phyloP scores from a whole-genome alignment of 768 basidiomycete genomes.

The Boletus bicolor region DNA sequence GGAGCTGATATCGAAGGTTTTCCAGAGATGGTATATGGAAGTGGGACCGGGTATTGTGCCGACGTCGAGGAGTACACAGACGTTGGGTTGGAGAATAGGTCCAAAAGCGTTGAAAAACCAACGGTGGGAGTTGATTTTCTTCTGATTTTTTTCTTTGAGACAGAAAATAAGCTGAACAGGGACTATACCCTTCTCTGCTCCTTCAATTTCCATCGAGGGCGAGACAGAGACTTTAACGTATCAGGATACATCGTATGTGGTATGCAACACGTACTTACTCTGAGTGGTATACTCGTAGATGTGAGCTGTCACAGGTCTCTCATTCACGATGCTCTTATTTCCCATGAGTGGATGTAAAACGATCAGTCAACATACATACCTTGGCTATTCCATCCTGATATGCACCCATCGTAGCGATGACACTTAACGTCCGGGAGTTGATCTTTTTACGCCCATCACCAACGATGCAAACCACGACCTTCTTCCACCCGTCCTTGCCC shows the following conservation, averaged over 20 bases:
- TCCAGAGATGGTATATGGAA: constrained; percentile 91
- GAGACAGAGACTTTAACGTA: constrained; percentile 64
- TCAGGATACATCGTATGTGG: constrained; percentile 6
- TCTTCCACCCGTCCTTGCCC: constrained; percentile 98
- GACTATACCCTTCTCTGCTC: constrained; percentile 72
- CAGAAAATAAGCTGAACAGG: constrained; percentile 94
- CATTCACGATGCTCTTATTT: constrained; percentile 67
- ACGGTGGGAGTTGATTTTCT: constrained; percentile 92
- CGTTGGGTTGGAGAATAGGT: constrained; percentile 80
- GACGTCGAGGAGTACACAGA: constrained; percentile 90
- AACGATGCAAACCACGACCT: constrained; percentile 92
- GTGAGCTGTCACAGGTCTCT: constrained; percentile 80
- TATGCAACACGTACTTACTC: constrained; percentile 38
- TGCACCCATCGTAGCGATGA: constrained; percentile 89
- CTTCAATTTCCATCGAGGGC: constrained; percentile 78
- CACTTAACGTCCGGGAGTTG: constrained; percentile 76
- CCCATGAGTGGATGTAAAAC: constrained; percentile 1
- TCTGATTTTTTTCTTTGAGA: constrained; percentile 89
- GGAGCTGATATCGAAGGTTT: constrained; percentile 89
- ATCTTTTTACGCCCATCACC: constrained; percentile 85
- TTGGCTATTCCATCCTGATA: constrained; percentile 95
- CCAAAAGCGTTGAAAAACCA: constrained; percentile 96
- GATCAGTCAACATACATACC: constrained; percentile 35
- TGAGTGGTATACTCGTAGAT: constrained; percentile 95
- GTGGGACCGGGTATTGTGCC: constrained; percentile 83